A percentile compares a stretch with the other conserved stretches of the same genome.
Conservation (phyloP, 1,284 basidiomycete species). For the Chalciporus piperatoides region DNA sequence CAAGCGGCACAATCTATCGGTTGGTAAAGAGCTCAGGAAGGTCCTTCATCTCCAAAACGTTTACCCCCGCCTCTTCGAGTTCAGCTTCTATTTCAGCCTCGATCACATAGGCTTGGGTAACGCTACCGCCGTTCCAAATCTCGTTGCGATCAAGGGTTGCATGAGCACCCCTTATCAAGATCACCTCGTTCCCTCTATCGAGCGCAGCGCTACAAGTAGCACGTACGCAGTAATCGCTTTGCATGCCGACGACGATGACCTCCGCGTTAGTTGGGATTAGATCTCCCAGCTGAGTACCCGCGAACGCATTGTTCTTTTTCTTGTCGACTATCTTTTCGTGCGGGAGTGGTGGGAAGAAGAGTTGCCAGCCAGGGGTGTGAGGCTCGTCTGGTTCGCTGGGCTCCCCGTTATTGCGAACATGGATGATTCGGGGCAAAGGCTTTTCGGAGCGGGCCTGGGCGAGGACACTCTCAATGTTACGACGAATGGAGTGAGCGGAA, state of each 20-base stretch:
- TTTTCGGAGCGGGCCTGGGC: slow-evolving; percentile 44
- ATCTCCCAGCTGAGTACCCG: slow-evolving; percentile 48
- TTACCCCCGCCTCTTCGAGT: slow-evolving; percentile 61
- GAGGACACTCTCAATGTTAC: slow-evolving; percentile 51
- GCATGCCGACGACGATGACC: slow-evolving; percentile 62
- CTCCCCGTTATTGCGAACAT: slow-evolving; percentile 62
- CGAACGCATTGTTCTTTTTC: slow-evolving; percentile 66
- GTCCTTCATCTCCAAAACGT: slow-evolving; percentile 61
- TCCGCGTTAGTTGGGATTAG: slow-evolving; percentile 50
- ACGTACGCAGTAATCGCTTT: slow-evolving; percentile 62
- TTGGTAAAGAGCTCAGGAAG: slow-evolving; percentile 53
- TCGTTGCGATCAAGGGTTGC: slow-evolving; percentile 63
- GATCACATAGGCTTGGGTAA: slow-evolving; percentile 42
- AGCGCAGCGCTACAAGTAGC: slow-evolving; percentile 65
- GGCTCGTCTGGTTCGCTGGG: slow-evolving; percentile 56
- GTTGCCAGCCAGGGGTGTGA: slow-evolving; percentile 51
- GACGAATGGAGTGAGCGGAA: slow-evolving; percentile 37
- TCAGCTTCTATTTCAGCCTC: slow-evolving; percentile 48
- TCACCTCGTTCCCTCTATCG: slow-evolving; percentile 57
- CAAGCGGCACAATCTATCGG: slow-evolving; percentile 23
- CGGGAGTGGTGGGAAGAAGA: slow-evolving; percentile 47
- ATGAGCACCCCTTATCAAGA: slow-evolving; percentile 60
- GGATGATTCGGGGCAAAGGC: slow-evolving; percentile 56
- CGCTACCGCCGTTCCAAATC: slow-evolving; percentile 49
- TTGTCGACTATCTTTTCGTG: slow-evolving; percentile 59